Evolutionary conservation across 2,329 filamentous ascomycete genomes (phyloP).

Genomic region (Diaporthe australafricana): DNA sequence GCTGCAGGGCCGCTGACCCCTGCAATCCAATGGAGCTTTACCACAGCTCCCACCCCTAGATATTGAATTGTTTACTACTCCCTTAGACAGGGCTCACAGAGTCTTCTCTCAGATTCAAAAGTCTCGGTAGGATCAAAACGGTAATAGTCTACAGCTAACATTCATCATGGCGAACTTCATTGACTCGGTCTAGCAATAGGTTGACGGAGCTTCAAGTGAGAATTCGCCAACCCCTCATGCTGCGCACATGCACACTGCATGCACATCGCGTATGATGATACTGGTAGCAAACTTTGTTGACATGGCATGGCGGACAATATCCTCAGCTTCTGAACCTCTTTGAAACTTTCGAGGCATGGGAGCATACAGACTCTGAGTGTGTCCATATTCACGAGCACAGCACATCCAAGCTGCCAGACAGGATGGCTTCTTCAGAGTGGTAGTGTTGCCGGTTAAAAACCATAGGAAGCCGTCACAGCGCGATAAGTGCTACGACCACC

Average conservation of each 20-base stretch:
- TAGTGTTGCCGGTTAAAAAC: constrained; percentile 43
- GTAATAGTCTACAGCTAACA: too few species aligned
- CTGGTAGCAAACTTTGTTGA: background rate
- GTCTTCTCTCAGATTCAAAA: too few species aligned
- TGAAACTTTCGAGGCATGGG: background rate
- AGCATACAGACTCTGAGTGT: too few species aligned
- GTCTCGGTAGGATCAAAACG: too few species aligned
- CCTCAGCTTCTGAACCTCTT: background rate
- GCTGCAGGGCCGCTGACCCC: constrained; percentile 15
- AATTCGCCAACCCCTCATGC: background rate
- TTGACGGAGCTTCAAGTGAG: background rate
- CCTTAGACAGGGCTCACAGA: background rate
- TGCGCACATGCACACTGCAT: background rate
- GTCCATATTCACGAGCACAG: background rate
- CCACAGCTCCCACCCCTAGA: background rate
- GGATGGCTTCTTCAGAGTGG: background rate
- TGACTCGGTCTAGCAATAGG: background rate
- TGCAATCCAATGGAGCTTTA: background rate
- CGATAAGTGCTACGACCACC: constrained; percentile 36
- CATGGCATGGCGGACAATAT: background rate
- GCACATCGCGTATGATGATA: too few species aligned
- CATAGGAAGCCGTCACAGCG: constrained; percentile 46
- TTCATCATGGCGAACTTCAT: too few species aligned
- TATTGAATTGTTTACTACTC: too few species aligned
- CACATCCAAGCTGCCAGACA: too few species aligned